Evolutionary conservation across 306 rosid species (phyloP).

Genomic region (Ochetophila trinervis): DNA sequence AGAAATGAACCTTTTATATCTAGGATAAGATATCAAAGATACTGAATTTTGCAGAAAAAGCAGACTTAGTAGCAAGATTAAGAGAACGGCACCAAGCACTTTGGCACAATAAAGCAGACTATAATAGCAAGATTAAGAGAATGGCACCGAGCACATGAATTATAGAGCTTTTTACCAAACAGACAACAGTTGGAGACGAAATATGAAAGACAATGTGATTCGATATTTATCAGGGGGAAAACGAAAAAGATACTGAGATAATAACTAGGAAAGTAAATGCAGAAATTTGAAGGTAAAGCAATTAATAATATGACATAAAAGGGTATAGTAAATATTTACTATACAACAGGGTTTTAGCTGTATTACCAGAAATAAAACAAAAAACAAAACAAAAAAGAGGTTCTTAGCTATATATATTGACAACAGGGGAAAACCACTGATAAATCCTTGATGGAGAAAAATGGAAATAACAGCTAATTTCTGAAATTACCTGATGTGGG

Average conservation of each 20-base stretch:
- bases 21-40: background rate
- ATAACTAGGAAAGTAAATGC: background rate
- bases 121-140: background rate
- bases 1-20: background rate
- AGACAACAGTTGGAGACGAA: no score
- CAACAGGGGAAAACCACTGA: background rate
- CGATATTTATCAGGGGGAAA: no score
- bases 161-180: background rate
- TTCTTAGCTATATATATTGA: no score
- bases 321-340: background rate
- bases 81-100: background rate
- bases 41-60: background rate
- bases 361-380: no score
- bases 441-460: background rate
- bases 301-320: background rate
- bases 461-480: background rate
- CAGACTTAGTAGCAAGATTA: background rate
- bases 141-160: no score
- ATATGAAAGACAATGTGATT: no score
- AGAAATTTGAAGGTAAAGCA: no score
- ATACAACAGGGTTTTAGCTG: no score
- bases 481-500: constrained; percentile 16
- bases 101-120: background rate
- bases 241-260: background rate
- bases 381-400: no score